Evolutionary conservation across 2,329 filamentous ascomycete genomes (phyloP).

Genomic region (Colletotrichum somersetense): DNA sequence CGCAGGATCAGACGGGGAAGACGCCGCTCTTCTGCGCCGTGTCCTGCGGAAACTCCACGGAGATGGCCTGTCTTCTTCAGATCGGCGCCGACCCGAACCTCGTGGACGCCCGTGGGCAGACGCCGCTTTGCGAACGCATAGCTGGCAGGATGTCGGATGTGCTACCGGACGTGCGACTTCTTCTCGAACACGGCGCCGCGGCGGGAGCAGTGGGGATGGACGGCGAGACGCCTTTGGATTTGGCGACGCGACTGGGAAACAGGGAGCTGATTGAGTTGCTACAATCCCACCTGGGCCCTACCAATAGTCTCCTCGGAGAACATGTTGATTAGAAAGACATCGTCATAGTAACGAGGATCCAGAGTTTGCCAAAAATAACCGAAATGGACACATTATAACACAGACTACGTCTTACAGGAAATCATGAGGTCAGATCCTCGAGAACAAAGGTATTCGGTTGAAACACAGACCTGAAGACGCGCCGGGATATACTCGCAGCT

Average conservation of each 20-base stretch:
- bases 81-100: neutral
- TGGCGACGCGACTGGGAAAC: neutral
- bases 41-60: too few species aligned
- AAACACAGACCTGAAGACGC: neutral
- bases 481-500: neutral
- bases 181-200: neutral
- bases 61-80: too few species aligned
- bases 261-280: neutral
- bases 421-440: neutral
- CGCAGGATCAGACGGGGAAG: too few species aligned
- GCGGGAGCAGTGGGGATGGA: neutral
- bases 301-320: too few species aligned
- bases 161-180: neutral
- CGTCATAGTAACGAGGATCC: too few species aligned
- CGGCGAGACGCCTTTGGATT: neutral
- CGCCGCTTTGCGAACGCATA: neutral
- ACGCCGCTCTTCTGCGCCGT: too few species aligned
- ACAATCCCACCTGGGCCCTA: neutral
- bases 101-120: neutral
- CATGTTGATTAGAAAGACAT: too few species aligned
- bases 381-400: neutral
- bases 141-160: neutral
- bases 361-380: too few species aligned
- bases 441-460: too few species aligned
- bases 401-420: neutral